Evolutionary conservation across 306 rosid species (phyloP).

Genomic region (Trifolium repens): DNA sequence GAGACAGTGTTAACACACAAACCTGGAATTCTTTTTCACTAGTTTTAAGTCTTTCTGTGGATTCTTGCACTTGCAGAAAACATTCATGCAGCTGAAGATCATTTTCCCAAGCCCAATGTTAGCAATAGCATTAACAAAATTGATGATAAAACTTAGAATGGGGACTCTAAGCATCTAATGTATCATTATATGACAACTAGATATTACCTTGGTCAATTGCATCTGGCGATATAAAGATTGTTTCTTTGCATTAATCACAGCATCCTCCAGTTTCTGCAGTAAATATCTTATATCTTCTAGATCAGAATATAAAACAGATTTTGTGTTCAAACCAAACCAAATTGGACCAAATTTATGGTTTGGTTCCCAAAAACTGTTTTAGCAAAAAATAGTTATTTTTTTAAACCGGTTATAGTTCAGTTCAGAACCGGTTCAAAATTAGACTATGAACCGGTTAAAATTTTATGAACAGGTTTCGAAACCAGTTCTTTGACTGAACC

Average conservation of each 20-base stretch:
- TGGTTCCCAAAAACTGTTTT: no score
- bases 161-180: conserved; percentile 22
- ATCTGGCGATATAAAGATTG: conserved; percentile 63
- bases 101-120: conserved; percentile 38
- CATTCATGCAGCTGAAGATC: conserved; percentile 75
- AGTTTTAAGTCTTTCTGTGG: conserved; percentile 62
- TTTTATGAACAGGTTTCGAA: no score
- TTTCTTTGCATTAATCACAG: conserved; percentile 76
- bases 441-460: no score
- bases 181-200: not conserved
- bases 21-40: conserved; percentile 91
- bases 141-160: conserved; percentile 11
- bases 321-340: not conserved
- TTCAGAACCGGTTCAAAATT: no score
- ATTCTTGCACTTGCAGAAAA: conserved; percentile 65
- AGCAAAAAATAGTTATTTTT: no score
- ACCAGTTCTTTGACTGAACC: no score
- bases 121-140: conserved; percentile 37
- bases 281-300: conserved; percentile 40
- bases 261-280: conserved; percentile 89
- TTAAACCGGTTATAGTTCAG: no score
- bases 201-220: conserved; percentile 77
- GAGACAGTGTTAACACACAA: conserved; percentile 35
- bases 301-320: conserved; percentile 34
- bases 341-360: no score